Base-by-base conservation (phyloP, 2,329 filamentous ascomycete species). In the Zymoseptoria brevis region DNA sequence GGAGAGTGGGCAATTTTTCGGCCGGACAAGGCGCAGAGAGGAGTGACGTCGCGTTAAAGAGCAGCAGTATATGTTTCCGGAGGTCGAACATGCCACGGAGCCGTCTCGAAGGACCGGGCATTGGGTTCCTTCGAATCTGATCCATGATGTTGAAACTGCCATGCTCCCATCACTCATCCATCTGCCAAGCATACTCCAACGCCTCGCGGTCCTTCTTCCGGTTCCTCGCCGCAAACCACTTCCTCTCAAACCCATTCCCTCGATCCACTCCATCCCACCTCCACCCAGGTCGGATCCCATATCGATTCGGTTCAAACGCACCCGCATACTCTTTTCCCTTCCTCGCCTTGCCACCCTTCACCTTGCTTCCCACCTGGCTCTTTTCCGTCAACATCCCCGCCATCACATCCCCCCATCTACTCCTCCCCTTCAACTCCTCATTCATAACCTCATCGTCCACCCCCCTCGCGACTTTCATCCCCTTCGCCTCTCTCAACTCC, bases 201-300 rank as follows among this genome's bases (percentile, higher is more conserved):
- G 87, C 87, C 74, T 89, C 88, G 67, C 88, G 85, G 72, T 91
- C 85, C 68, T 86, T 85, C 66, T 83, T 83, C 66, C 85, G 80
- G 73, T 96, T 96, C 65, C 92, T 79, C 1, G 91, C 89, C 72
- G 88, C 90, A 76, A 97, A 97, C 77, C 92, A 88, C 71, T 96
- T 87, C 62, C 84, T 88, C 77, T 99, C 94, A 72, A 96, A 97
- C 0, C 93, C 93, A 75, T 90, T 99, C 19, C 90, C 82, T 65
- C 94, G 81, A 78, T 99, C 94, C 19, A 99, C 94, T 5, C 95
- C 94, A 79, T 99, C 94, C 94, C 94, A 99, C 64, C 90, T 81
- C 77, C 96, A 90, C 0, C 94, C 95, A 0, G 94, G 94, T 61
- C 87, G 81, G 62, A 99, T 97, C 1, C 89, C 90, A 76, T 97